These are phyloP conservation scores for Trichosporon ovoides DNA, from an alignment of 1,284 basidiomycete genomes.

Conservation along the genomic window DNA sequence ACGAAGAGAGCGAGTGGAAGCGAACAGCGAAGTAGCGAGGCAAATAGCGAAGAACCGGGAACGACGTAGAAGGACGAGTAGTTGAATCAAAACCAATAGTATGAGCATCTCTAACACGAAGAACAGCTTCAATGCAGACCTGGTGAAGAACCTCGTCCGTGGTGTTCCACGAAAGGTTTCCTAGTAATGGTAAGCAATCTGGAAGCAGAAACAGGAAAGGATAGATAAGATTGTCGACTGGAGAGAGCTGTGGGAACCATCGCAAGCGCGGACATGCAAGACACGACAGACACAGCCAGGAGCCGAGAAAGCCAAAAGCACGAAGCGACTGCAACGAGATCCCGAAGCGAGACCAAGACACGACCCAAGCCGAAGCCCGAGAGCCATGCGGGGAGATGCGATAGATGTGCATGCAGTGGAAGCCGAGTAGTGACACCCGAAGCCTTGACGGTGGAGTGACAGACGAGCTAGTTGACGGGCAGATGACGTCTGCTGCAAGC, in stretches of 20 bases:
- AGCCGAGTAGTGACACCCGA: neutral
- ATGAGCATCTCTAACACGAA: slow-evolving; percentile 71
- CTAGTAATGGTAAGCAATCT: slow-evolving; percentile 24
- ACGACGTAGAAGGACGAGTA: slow-evolving; percentile 13
- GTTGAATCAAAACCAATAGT: slow-evolving; percentile 26
- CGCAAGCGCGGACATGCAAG: neutral
- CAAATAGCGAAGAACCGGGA: neutral
- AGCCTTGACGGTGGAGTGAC: neutral
- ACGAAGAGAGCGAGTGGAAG: neutral
- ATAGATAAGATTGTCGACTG: neutral
- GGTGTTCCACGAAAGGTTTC: slow-evolving; percentile 67
- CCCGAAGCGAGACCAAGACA: no score
- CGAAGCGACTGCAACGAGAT: neutral
- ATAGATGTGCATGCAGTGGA: neutral
- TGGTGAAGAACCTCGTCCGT: slow-evolving; percentile 78
- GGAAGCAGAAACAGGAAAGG: neutral
- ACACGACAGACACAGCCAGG: neutral
- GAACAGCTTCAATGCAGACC: slow-evolving; percentile 54
- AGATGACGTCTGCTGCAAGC: slow-evolving; percentile 1
- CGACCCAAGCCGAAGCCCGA: no score
- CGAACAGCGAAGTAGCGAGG: slow-evolving; percentile 1
- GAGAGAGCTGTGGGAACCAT: no score
- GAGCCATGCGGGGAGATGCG: no score
- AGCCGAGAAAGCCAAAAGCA: neutral
- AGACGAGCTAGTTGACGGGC: neutral